Percentiles rank a stretch among this genome's conserved stretches.
These are phyloP conservation scores for Davidsoniella australis DNA, from an alignment of 2,329 filamentous ascomycete genomes.

Conservation along the genomic window DNA sequence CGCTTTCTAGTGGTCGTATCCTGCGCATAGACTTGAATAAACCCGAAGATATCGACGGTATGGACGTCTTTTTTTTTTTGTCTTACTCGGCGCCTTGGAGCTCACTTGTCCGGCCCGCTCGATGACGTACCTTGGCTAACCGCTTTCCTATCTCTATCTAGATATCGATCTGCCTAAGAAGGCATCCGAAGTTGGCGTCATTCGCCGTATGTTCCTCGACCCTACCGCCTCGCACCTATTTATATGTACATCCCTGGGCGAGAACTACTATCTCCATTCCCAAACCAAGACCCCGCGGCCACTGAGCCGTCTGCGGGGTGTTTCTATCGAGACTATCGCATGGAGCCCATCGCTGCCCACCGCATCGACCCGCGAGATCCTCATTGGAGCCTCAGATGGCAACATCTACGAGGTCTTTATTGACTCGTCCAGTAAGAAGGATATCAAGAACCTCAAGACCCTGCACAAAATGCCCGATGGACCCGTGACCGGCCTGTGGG, in stretches of 20 bases:
- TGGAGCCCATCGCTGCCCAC: constrained; percentile 93
- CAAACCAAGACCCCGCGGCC: constrained; percentile 78
- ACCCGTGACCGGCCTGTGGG: constrained; percentile 71
- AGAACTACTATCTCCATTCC: constrained; percentile 96
- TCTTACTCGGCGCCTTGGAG: not conserved
- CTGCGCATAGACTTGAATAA: constrained; percentile 86
- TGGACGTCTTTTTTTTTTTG: constrained; percentile 13
- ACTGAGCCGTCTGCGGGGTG: constrained; percentile 66
- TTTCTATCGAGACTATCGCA: constrained; percentile 73
- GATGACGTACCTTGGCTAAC: not conserved
- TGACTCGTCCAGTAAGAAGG: constrained; percentile 74
- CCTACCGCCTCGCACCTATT: constrained; percentile 90
- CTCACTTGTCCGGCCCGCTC: not conserved
- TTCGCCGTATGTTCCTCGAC: constrained; percentile 92
- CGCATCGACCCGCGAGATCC: constrained; percentile 82
- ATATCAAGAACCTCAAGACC: constrained; percentile 78
- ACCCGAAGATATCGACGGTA: constrained; percentile 86
- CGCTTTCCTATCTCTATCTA: constrained; percentile 20
- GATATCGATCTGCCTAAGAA: constrained; percentile 96
- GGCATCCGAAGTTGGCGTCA: constrained; percentile 75
- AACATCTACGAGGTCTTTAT: constrained; percentile 92
- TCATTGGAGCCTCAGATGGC: constrained; percentile 81
- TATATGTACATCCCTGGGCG: constrained; percentile 75
- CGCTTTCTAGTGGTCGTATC: constrained; percentile 80
- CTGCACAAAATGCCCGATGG: constrained; percentile 72